Conservation (phyloP, 2,329 filamentous ascomycete species). For the Cladosporium phlei region DNA sequence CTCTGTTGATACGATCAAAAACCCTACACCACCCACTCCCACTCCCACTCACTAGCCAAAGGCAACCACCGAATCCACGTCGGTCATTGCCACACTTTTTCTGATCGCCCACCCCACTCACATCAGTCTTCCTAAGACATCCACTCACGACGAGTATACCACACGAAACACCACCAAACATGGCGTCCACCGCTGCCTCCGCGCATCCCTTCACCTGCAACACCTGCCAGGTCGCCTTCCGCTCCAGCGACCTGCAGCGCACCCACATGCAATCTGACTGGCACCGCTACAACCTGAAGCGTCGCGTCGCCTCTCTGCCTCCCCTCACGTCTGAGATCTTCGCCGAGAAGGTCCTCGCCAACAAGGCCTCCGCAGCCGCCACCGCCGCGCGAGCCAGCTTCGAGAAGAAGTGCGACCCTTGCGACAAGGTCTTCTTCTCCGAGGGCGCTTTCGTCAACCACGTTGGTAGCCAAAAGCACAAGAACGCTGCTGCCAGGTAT, state of each 20-base stretch:
- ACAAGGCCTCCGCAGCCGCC: slow-evolving; percentile 76
- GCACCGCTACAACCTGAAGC: slow-evolving; percentile 89
- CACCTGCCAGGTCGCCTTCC: slow-evolving; percentile 94
- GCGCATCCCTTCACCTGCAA: slow-evolving; percentile 95
- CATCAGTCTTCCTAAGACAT: no score
- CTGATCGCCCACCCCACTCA: no score
- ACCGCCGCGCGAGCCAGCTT: slow-evolving; percentile 85
- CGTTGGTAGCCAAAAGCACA: slow-evolving; percentile 84
- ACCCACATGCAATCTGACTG: slow-evolving; percentile 97
- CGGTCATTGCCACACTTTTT: no score
- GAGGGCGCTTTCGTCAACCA: slow-evolving; percentile 96
- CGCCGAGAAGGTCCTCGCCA: slow-evolving; percentile 90
- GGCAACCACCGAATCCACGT: no score
- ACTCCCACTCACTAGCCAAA: no score
- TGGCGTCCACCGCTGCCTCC: slow-evolving; percentile 15
- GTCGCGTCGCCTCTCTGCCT: slow-evolving; percentile 81
- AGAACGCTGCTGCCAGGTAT: slow-evolving; percentile 55
- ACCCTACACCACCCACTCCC: no score
- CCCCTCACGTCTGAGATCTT: slow-evolving; percentile 90
- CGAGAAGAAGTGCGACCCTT: slow-evolving; percentile 75
- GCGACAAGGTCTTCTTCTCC: slow-evolving; percentile 91
- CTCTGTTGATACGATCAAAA: no score
- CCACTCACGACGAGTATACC: neutral
- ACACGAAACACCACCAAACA: neutral
- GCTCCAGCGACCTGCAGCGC: slow-evolving; percentile 86